These are phyloP conservation scores for Balakata baccata DNA, from an alignment of 345 rosid species.

Conservation along the genomic window DNA sequence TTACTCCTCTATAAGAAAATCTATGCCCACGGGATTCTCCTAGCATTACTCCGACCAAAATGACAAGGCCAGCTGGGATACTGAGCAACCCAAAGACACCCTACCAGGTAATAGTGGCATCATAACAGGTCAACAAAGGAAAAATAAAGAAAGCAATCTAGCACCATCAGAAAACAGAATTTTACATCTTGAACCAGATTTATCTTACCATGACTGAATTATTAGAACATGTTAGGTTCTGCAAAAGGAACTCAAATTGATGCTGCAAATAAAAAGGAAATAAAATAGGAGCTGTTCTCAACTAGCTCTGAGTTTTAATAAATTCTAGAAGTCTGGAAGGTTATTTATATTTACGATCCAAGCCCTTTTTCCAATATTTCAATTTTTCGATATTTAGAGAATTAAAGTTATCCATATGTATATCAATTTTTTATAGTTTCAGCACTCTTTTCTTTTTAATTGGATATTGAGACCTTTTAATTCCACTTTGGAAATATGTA, in stretches of 20 bases:
- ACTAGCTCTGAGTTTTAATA: background rate
- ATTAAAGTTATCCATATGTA: background rate
- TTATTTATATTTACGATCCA: background rate
- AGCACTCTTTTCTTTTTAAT: background rate
- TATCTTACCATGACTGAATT: background rate
- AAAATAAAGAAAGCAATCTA: slow-evolving; percentile 3
- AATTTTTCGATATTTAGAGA: background rate
- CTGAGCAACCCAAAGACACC: slow-evolving; percentile 66
- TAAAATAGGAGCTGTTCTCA: background rate
- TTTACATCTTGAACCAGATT: background rate
- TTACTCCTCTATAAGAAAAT: slow-evolving; percentile 42
- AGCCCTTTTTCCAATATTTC: background rate
- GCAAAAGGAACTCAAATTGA: background rate
- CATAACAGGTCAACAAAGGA: background rate
- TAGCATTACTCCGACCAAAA: slow-evolving; percentile 49
- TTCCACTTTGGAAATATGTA: background rate
- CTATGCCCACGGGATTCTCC: slow-evolving; percentile 41
- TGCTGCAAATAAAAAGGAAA: background rate
- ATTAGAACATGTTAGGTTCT: background rate
- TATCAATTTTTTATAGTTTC: background rate
- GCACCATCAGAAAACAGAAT: background rate
- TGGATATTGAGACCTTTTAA: background rate
- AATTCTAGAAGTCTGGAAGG: background rate
- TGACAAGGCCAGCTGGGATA: slow-evolving; percentile 47
- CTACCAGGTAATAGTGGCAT: slow-evolving; percentile 32